These are phyloP conservation scores for Fusarium tricinctum DNA, from an alignment of 2,329 filamentous ascomycete genomes.

Conservation along the genomic window DNA sequence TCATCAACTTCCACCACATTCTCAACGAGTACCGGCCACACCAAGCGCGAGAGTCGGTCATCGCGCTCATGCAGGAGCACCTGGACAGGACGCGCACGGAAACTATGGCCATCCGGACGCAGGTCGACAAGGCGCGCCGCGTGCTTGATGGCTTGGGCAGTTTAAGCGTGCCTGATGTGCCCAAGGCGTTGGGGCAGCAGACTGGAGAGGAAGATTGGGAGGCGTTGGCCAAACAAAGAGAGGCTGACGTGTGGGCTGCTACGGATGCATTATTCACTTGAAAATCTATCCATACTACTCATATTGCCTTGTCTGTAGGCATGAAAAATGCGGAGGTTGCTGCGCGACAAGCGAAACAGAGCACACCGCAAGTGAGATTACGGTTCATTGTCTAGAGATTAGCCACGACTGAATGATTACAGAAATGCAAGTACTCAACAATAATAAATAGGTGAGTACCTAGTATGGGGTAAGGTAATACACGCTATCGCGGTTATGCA, in stretches of 20 bases:
- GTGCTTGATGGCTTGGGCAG: conserved; percentile 78
- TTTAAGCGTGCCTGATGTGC: conserved; percentile 55
- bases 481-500: background rate
- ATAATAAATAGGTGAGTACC: background rate
- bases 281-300: background rate
- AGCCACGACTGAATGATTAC: background rate
- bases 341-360: background rate
- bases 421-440: background rate
- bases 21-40: conserved; percentile 96
- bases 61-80: conserved; percentile 88
- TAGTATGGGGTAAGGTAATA: background rate
- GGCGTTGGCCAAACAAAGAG: conserved; percentile 43
- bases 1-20: conserved; percentile 92
- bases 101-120: conserved; percentile 75
- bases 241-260: conserved; percentile 59
- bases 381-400: background rate
- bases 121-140: conserved; percentile 79
- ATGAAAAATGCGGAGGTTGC: background rate
- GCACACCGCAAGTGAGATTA: background rate
- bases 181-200: conserved; percentile 29
- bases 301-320: background rate
- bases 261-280: conserved; percentile 59
- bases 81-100: conserved; percentile 80
- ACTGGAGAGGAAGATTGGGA: conserved; percentile 41
- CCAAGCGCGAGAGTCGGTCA: conserved; percentile 89